These are phyloP conservation scores for Ehretia macrophylla DNA, from an alignment of 257 asterid species.

Conservation along the genomic window DNA sequence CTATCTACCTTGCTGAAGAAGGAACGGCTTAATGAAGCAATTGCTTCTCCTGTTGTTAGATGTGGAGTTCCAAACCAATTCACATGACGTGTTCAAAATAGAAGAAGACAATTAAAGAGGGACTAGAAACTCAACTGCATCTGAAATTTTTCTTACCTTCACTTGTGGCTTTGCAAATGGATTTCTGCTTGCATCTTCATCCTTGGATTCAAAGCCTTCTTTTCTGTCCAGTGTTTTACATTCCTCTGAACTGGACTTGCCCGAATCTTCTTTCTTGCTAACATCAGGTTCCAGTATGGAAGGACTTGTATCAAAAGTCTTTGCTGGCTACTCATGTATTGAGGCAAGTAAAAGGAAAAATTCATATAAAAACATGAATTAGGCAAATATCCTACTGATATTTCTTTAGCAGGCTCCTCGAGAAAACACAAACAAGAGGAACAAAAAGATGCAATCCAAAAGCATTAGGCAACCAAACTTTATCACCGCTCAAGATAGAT, in stretches of 20 bases:
- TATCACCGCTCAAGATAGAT: no score
- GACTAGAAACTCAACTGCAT: conserved; percentile 19
- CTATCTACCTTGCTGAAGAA: not conserved
- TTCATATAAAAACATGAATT: not conserved
- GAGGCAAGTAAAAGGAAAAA: not conserved
- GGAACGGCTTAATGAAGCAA: not conserved
- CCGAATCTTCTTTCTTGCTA: conserved; percentile 2
- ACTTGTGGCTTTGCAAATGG: conserved; percentile 18
- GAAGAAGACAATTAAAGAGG: conserved; percentile 3
- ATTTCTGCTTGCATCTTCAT: conserved; percentile 15
- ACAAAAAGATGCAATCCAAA: no score
- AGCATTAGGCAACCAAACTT: no score
- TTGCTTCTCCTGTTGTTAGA: not conserved
- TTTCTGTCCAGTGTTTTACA: conserved; percentile 14
- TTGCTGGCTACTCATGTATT: conserved; percentile 21
- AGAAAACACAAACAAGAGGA: no score
- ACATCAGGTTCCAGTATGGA: conserved; percentile 7
- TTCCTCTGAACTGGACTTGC: conserved; percentile 5
- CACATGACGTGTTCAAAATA: conserved; percentile 1
- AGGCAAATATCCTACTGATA: not conserved
- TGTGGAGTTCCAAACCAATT: not conserved
- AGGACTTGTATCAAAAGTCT: conserved; percentile 4
- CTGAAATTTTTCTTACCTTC: conserved; percentile 9
- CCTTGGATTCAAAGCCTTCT: conserved; percentile 6
- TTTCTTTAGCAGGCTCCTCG: no score